Evolutionary conservation across 139 green algal genomes (phyloP), one percentile per base, ranked within the genome.

Genomic region (Raphidocelis subcapitata): DNA sequence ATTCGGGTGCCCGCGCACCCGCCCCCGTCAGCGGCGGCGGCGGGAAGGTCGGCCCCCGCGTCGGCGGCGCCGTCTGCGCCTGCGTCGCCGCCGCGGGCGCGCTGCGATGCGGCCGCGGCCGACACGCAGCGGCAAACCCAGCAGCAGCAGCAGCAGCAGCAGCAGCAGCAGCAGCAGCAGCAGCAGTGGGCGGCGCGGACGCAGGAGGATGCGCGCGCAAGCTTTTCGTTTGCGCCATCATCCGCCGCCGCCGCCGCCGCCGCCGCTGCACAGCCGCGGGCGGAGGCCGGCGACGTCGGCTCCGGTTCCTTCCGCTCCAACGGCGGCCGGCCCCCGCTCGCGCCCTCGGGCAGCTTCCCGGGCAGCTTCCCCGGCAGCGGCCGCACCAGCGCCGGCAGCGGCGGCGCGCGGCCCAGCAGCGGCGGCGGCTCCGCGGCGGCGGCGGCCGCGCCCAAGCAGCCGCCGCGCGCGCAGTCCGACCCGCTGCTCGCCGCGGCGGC

Each of bases 81-180:
- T n/a, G n/a, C n/a, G n/a, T n/a, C n/a, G n/a, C n/a, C n/a, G n/a
- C n/a, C n/a, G n/a, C n/a, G n/a, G n/a, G n/a, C n/a, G n/a, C n/a
- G n/a, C n/a, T n/a, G n/a, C n/a, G n/a, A n/a, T n/a, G n/a, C n/a
- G n/a, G n/a, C n/a, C n/a, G n/a, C n/a, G n/a, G n/a, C n/a, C n/a
- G n/a, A n/a, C n/a, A n/a, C n/a, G n/a, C n/a, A n/a, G n/a, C n/a
- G n/a, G n/a, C n/a, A n/a, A n/a, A n/a, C n/a, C n/a, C n/a, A n/a
- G n/a, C n/a, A n/a, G n/a, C n/a, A 36, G 31, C 37, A 37, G 18
- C n/a, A 54, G 36, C 24, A 29, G 65, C 29, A 3, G 18, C 37
- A n/a, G 18, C 44, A 71, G 46, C 28, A 71, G 29, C 54, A 74
- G 57, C 69, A 67, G 69, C 69, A 62, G 55, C 55, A 62, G 55